phyloP scores from a whole-genome alignment of 805 yeast genomes.

The Cyberlindnera mycetangii region DNA sequence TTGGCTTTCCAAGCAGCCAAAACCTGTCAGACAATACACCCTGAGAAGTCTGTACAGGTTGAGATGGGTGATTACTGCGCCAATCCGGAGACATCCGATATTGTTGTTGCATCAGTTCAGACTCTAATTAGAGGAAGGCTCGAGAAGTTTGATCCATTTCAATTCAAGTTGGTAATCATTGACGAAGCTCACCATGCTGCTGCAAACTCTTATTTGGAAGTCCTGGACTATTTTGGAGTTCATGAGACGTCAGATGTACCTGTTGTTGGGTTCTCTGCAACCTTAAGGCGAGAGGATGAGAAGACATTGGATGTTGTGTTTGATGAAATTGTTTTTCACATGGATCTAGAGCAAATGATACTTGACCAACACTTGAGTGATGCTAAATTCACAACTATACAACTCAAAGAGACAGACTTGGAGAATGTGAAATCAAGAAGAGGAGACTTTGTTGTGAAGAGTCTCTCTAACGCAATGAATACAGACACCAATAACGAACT shows the following conservation, averaged over 20 bases:
- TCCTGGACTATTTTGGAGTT: slow-evolving; percentile 52
- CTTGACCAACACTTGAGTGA: slow-evolving; percentile 66
- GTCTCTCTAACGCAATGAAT: slow-evolving; percentile 55
- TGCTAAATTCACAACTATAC: slow-evolving; percentile 59
- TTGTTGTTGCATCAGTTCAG: slow-evolving; percentile 76
- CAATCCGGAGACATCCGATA: slow-evolving; percentile 43
- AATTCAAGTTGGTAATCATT: slow-evolving; percentile 70
- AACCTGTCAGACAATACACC: slow-evolving; percentile 46
- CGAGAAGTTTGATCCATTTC: slow-evolving; percentile 48
- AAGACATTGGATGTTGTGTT: slow-evolving; percentile 54
- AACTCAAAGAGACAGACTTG: slow-evolving; percentile 42
- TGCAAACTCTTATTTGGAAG: slow-evolving; percentile 58
- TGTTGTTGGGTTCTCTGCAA: slow-evolving; percentile 86
- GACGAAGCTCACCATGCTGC: slow-evolving; percentile 96
- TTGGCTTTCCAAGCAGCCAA: slow-evolving; percentile 66
- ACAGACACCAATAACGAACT: slow-evolving; percentile 51
- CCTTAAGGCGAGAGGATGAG: slow-evolving; percentile 75
- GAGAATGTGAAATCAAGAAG: slow-evolving; percentile 25
- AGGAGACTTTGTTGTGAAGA: slow-evolving; percentile 53
- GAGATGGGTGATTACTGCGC: slow-evolving; percentile 64
- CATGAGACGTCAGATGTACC: slow-evolving; percentile 41
- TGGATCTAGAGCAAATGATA: slow-evolving; percentile 64
- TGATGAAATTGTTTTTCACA: slow-evolving; percentile 72
- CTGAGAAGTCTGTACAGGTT: slow-evolving; percentile 50
- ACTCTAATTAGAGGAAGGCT: slow-evolving; percentile 54